These are phyloP conservation scores for Neurospora sp. DNA, from an alignment of 495 filamentous ascomycete genomes.

Conservation along the genomic window DNA sequence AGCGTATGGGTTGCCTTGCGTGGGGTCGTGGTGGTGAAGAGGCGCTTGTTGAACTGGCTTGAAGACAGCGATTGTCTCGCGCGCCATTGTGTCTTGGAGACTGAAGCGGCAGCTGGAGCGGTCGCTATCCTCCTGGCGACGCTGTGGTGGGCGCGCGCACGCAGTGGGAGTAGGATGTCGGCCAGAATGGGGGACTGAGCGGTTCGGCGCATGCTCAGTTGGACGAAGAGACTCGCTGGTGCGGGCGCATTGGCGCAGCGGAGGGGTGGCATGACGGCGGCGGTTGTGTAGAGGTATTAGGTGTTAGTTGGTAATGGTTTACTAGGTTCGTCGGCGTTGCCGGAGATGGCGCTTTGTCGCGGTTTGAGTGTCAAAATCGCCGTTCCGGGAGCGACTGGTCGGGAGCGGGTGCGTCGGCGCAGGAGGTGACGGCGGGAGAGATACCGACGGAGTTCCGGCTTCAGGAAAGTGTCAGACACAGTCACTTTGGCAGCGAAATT, in stretches of 20 bases:
- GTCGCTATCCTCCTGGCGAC: not conserved
- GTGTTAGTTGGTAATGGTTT: not conserved
- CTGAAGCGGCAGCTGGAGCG: not conserved
- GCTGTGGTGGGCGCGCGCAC: not conserved
- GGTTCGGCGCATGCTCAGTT: constrained; percentile 24
- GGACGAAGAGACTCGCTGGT: constrained; percentile 28
- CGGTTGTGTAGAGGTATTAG: not conserved
- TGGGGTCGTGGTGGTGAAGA: constrained; percentile 24
- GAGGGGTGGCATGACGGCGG: constrained; percentile 21
- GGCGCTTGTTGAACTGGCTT: constrained; percentile 4
- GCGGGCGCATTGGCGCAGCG: constrained; percentile 28
- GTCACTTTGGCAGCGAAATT: constrained; percentile 22
- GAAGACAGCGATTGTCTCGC: not conserved
- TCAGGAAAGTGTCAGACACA: not conserved
- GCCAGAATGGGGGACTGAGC: constrained; percentile 17
- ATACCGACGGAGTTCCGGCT: not conserved
- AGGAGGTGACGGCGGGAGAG: not conserved
- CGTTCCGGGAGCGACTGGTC: not conserved
- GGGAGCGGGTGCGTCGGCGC: not conserved
- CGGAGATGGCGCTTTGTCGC: not conserved
- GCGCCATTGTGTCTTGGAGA: not conserved
- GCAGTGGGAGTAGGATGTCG: constrained; percentile 26
- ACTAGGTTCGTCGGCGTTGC: constrained; percentile 1
- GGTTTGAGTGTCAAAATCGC: not conserved
- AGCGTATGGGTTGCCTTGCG: constrained; percentile 31